Conservation (phyloP, 2,329 filamentous ascomycete genomes). For the Paracamarosporium sp. region DNA sequence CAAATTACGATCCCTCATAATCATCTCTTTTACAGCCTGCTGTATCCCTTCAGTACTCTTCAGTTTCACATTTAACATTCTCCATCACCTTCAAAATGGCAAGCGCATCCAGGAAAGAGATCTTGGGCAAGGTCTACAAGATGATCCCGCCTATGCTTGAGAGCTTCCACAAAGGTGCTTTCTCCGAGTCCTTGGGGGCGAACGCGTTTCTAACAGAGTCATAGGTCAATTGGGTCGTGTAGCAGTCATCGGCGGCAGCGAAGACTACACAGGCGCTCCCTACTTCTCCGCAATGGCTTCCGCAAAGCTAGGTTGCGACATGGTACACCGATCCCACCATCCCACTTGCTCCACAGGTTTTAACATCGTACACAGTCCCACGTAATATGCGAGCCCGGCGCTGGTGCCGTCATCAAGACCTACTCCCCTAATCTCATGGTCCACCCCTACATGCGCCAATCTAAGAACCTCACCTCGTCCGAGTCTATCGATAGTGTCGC, state of each 20-base stretch:
- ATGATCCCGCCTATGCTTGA: conserved; percentile 95
- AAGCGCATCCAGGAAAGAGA: conserved; percentile 71
- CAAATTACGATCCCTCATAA: neutral
- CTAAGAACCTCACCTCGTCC: conserved; percentile 61
- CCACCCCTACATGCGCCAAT: conserved; percentile 90
- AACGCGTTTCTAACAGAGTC: conserved; percentile 19
- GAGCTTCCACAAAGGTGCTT: conserved; percentile 89
- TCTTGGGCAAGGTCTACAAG: conserved; percentile 81
- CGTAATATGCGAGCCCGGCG: conserved; percentile 92
- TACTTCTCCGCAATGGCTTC: conserved; percentile 99
- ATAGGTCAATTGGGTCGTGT: conserved; percentile 89
- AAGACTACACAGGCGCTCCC: conserved; percentile 95
- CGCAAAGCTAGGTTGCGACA: conserved; percentile 86
- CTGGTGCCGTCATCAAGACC: conserved; percentile 87
- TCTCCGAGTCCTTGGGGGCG: neutral
- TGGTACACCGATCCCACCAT: conserved; percentile 65
- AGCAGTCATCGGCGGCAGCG: conserved; percentile 91
- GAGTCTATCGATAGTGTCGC: conserved; percentile 70
- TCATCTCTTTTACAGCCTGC: neutral
- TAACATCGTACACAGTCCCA: conserved; percentile 67
- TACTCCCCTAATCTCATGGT: conserved; percentile 99
- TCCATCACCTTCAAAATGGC: conserved; percentile 44
- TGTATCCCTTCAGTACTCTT: neutral
- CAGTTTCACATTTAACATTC: neutral
- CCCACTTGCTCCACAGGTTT: conserved; percentile 14